phyloP scores from a whole-genome alignment of 371 early-diverging fungal genomes.

The Coemansia sp. region DNA sequence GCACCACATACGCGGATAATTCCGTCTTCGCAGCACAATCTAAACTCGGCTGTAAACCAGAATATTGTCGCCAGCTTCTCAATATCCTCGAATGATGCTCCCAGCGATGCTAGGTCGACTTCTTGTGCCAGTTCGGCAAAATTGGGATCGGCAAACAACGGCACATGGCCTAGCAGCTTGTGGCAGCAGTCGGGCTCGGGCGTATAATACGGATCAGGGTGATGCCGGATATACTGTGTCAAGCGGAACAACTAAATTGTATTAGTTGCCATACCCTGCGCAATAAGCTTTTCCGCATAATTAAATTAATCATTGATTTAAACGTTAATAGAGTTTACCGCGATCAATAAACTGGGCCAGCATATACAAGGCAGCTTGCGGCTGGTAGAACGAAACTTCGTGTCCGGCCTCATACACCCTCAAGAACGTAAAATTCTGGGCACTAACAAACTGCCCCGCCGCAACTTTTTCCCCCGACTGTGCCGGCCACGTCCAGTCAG shows the following conservation, averaged over 20 bases:
- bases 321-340: conserved; percentile 5
- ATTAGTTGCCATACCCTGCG: no score
- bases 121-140: conserved; percentile 96
- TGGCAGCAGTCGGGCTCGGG: conserved; percentile 89
- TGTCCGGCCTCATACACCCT: conserved; percentile 85
- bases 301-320: not conserved
- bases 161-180: conserved; percentile 76
- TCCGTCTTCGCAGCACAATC: conserved; percentile 77
- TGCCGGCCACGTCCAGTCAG: conserved; percentile 39
- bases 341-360: conserved; percentile 44
- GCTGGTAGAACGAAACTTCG: conserved; percentile 68
- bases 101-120: conserved; percentile 91
- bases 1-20: conserved; percentile 87
- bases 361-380: conserved; percentile 58
- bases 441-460: conserved; percentile 69
- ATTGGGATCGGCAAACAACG: conserved; percentile 92
- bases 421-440: conserved; percentile 72
- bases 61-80: conserved; percentile 87
- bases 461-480: conserved; percentile 44
- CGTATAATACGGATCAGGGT: conserved; percentile 87
- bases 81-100: conserved; percentile 90
- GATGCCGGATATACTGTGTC: conserved; percentile 96
- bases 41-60: conserved; percentile 96
- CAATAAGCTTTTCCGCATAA: no score
- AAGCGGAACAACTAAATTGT: conserved; percentile 66